These are phyloP conservation scores for Alternaria panax DNA, from an alignment of 2,329 filamentous ascomycete genomes.

Conservation along the genomic window DNA sequence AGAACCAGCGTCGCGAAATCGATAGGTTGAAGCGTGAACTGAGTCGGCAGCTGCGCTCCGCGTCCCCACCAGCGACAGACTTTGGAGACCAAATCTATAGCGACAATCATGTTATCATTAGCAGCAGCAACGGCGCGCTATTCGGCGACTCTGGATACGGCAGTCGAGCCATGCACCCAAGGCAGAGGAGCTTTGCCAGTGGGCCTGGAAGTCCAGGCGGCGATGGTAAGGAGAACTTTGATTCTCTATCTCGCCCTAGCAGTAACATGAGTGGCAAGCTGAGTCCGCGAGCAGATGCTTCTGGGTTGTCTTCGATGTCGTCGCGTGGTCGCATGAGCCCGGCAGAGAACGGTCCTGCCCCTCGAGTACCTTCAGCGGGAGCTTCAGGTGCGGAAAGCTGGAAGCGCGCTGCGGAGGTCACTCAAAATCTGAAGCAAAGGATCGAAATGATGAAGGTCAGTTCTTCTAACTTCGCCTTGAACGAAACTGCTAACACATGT, in stretches of 20 bases:
- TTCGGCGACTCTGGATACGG: conserved; percentile 44
- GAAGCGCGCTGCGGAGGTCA: conserved; percentile 96
- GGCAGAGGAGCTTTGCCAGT: conserved; percentile 36
- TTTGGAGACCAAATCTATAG: conserved; percentile 59
- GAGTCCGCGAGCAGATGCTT: conserved; percentile 49
- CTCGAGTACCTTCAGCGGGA: conserved; percentile 38
- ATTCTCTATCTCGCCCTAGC: conserved; percentile 44
- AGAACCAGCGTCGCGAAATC: conserved; percentile 84
- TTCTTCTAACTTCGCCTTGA: conserved; percentile 3
- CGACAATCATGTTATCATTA: conserved; percentile 58
- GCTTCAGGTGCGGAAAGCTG: conserved; percentile 75
- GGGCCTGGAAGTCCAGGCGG: conserved; percentile 44
- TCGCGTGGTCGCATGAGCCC: conserved; percentile 46
- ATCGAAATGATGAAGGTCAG: conserved; percentile 97
- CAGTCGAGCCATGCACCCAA: conserved; percentile 52
- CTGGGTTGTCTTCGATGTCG: conserved; percentile 41
- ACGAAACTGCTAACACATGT: conserved; percentile 20
- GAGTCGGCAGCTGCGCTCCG: conserved; percentile 60
- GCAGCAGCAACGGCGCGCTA: conserved; percentile 59
- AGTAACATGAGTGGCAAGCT: conserved; percentile 50
- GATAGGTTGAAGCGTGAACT: conserved; percentile 91
- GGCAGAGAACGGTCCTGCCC: conserved; percentile 33
- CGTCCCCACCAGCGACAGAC: conserved; percentile 63
- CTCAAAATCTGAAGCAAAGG: conserved; percentile 93
- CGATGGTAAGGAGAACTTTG: conserved; percentile 60